These are phyloP conservation scores for Sporisorium reilianum DNA, from an alignment of 1,284 basidiomycete genomes.

Conservation along the genomic window DNA sequence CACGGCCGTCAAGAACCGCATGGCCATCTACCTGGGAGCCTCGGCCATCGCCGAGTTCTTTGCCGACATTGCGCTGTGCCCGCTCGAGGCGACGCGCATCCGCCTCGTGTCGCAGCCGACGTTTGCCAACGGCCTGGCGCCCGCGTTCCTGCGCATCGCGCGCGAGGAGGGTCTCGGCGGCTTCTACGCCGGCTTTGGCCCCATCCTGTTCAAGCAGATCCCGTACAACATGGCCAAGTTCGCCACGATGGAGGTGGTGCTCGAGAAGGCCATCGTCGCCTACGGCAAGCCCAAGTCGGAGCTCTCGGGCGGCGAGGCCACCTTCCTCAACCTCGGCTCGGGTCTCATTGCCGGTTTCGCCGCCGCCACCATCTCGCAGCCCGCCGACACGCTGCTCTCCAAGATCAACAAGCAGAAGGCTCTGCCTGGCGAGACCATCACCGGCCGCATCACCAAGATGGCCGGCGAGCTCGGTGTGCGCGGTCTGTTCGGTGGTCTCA, in stretches of 20 bases:
- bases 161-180: slow-evolving; percentile 67
- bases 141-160: slow-evolving; percentile 65
- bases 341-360: slow-evolving; percentile 69
- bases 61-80: slow-evolving; percentile 69
- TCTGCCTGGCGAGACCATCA: slow-evolving; percentile 72
- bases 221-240: slow-evolving; percentile 73
- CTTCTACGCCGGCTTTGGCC: slow-evolving; percentile 72
- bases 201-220: slow-evolving; percentile 68
- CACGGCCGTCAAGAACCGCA: slow-evolving; percentile 66
- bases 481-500: slow-evolving; percentile 73
- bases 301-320: slow-evolving; percentile 65
- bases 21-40: slow-evolving; percentile 67
- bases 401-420: slow-evolving; percentile 77
- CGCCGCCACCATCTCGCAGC: slow-evolving; percentile 68
- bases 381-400: slow-evolving; percentile 70
- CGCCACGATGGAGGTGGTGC: slow-evolving; percentile 67
- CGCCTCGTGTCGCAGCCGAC: slow-evolving; percentile 69
- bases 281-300: slow-evolving; percentile 73
- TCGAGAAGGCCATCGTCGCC: slow-evolving; percentile 72
- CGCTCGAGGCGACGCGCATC: slow-evolving; percentile 69
- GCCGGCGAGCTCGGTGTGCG: slow-evolving; percentile 71
- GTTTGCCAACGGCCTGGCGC: slow-evolving; percentile 67
- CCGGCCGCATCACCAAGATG: slow-evolving; percentile 72
- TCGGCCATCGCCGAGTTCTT: slow-evolving; percentile 69
- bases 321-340: slow-evolving; percentile 66